These are phyloP conservation scores for Scenedesmus sp. DNA, from an alignment of 163 green algal species.

Conservation along the genomic window DNA sequence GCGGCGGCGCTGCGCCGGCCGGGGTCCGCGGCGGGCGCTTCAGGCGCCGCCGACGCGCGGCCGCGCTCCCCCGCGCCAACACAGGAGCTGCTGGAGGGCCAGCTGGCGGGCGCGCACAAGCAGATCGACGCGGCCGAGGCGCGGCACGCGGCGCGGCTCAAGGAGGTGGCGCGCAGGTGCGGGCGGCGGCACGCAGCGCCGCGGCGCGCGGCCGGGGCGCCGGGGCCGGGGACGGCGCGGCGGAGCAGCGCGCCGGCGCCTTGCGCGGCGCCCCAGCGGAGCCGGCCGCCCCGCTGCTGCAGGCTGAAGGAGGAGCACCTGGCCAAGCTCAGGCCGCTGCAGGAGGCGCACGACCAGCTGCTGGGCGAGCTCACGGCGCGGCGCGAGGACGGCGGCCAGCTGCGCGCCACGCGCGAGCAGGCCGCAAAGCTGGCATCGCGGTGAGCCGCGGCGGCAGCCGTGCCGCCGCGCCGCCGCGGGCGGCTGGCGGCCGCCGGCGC, in stretches of 20 bases:
- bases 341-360: constrained; percentile 35
- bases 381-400: constrained; percentile 5
- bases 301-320: constrained; percentile 33
- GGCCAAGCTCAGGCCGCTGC: constrained; percentile 33
- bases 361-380: constrained; percentile 19
- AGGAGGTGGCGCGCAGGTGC: constrained; percentile 40
- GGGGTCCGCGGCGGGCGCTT: not conserved
- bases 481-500: not conserved
- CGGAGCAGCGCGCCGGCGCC: not conserved
- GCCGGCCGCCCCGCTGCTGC: no score
- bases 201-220: no score
- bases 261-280: not conserved
- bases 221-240: no score
- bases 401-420: not conserved
- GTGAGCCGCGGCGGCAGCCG: not conserved
- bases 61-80: no score
- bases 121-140: constrained; percentile 13
- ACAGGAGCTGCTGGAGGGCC: constrained; percentile 4
- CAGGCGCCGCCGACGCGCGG: not conserved
- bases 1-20: not conserved
- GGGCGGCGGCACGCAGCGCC: not conserved
- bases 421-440: not conserved
- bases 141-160: constrained; percentile 21
- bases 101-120: constrained; percentile 8
- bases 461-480: not conserved